Evolutionary conservation across 495 filamentous ascomycete species (phyloP).

Genomic region (Neurospora cerealis): DNA sequence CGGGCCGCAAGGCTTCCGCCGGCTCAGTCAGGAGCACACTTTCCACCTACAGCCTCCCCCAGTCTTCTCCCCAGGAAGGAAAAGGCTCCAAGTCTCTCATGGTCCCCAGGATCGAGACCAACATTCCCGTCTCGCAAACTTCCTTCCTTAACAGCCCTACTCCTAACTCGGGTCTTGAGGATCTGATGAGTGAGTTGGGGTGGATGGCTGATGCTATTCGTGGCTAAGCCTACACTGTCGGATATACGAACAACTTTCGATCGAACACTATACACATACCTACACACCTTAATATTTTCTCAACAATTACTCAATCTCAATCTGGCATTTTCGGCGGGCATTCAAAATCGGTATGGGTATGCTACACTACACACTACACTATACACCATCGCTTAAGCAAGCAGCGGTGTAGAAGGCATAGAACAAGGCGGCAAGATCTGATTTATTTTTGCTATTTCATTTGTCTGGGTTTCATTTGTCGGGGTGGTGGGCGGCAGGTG

Average conservation of each 20-base stretch:
- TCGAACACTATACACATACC: background rate
- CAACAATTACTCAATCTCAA: background rate
- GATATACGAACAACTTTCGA: background rate
- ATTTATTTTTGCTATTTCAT: background rate
- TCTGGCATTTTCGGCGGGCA: background rate
- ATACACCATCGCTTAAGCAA: background rate
- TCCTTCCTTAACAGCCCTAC: conserved; percentile 22
- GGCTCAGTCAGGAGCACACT: conserved; percentile 11
- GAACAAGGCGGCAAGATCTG: background rate
- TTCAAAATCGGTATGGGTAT: background rate
- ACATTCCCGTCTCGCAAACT: conserved; percentile 16
- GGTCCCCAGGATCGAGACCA: conserved; percentile 16
- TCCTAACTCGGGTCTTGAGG: conserved; percentile 29
- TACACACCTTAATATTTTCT: background rate
- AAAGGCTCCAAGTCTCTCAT: conserved; percentile 8
- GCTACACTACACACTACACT: background rate
- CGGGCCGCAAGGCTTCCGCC: background rate
- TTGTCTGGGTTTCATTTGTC: background rate
- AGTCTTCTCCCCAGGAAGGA: conserved; percentile 11
- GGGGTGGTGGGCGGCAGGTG: background rate
- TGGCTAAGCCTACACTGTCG: conserved; percentile 6
- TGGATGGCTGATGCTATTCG: conserved; percentile 37
- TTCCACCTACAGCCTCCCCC: conserved; percentile 34
- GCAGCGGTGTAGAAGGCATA: background rate
- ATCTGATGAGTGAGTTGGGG: conserved; percentile 33